Percentiles rank a stretch among this genome's conserved stretches.
These are phyloP conservation scores for Globisporangium rhizosaccharum DNA, from an alignment of 352 stramenopile species.

Conservation along the genomic window DNA sequence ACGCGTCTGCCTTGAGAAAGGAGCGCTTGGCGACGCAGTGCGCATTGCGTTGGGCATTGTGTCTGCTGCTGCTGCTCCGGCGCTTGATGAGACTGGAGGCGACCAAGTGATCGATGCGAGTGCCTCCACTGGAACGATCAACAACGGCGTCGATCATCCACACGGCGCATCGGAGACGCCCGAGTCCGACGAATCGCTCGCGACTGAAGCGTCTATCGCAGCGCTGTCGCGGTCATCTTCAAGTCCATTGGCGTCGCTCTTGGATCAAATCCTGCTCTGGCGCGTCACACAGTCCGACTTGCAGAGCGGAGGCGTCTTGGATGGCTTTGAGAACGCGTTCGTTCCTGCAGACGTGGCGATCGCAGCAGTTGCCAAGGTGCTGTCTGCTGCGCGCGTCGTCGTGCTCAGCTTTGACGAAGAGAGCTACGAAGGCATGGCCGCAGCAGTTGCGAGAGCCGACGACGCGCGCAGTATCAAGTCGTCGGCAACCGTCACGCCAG, in stretches of 20 bases:
- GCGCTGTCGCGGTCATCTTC: conserved; percentile 1
- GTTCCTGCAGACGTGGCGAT: conserved; percentile 32
- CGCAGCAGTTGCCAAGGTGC: conserved; percentile 27
- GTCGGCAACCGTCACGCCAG: background rate
- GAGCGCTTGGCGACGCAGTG: conserved; percentile 32
- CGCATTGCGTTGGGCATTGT: conserved; percentile 31
- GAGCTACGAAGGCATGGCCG: conserved; percentile 47
- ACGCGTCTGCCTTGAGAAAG: conserved; percentile 23
- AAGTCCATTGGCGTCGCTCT: conserved; percentile 25
- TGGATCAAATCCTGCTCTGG: conserved; percentile 62
- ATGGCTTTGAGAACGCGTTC: conserved; percentile 66
- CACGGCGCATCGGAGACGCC: conserved; percentile 17
- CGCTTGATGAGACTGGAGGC: no score
- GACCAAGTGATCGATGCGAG: no score
- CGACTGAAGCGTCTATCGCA: background rate
- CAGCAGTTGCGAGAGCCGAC: conserved; percentile 8
- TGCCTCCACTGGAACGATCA: background rate
- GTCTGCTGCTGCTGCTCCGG: no score
- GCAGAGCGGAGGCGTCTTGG: conserved; percentile 60
- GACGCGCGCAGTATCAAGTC: conserved; percentile 6
- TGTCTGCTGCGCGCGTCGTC: conserved; percentile 43
- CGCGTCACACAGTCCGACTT: conserved; percentile 56
- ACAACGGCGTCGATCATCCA: background rate
- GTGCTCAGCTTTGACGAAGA: conserved; percentile 67
- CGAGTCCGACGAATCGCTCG: conserved; percentile 14